Evolutionary conservation across 2,329 filamentous ascomycete genomes (phyloP).

Genomic region (Cladosporium colombiae): DNA sequence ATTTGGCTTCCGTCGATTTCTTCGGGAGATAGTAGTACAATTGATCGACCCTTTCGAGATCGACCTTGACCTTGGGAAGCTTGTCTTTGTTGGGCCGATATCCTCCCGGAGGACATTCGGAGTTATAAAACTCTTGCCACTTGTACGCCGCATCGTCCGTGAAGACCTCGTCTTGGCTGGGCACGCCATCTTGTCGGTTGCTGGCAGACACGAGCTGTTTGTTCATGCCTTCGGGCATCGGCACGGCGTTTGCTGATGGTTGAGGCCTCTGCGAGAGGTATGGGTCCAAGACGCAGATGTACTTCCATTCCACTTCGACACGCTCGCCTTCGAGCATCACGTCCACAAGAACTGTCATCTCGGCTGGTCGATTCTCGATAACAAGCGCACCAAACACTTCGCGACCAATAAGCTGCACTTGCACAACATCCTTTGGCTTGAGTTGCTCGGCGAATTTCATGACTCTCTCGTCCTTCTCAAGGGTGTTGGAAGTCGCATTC

Average conservation of each 20-base stretch:
- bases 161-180: constrained; percentile 50
- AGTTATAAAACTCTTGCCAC: constrained; percentile 70
- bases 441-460: constrained; percentile 68
- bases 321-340: constrained; percentile 81
- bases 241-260: constrained; percentile 70
- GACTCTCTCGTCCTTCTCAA: constrained; percentile 71
- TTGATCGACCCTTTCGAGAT: constrained; percentile 71
- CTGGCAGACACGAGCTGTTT: constrained; percentile 48
- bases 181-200: constrained; percentile 53
- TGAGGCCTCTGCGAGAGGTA: constrained; percentile 72
- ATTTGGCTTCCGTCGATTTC: constrained; percentile 83
- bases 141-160: constrained; percentile 48
- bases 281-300: constrained; percentile 71
- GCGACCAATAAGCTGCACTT: constrained; percentile 79
- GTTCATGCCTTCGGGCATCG: constrained; percentile 61
- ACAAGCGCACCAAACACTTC: constrained; percentile 91
- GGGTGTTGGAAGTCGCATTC: constrained; percentile 56
- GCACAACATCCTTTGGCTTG: constrained; percentile 73
- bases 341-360: constrained; percentile 76
- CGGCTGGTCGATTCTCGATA: constrained; percentile 75
- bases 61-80: constrained; percentile 64
- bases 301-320: constrained; percentile 82
- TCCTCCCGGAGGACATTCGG: constrained; percentile 40
- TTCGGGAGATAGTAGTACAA: constrained; percentile 88
- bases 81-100: constrained; percentile 36